Evolutionary conservation across 257 asterid genomes (phyloP), one percentile per base, ranked within the genome.

Genomic region (Solanum bukasovii): DNA sequence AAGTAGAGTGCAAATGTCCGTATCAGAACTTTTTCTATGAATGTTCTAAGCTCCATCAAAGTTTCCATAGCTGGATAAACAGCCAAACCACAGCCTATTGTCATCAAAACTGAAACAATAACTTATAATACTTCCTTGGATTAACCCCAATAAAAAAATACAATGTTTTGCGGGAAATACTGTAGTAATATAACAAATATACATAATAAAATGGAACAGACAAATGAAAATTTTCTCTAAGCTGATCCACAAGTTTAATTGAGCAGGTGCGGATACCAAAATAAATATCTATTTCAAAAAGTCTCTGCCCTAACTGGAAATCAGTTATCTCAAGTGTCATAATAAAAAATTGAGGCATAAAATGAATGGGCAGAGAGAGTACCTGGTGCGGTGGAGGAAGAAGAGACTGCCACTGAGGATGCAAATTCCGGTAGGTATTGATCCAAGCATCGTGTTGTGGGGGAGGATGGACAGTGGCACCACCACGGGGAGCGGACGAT

Each of bases 381-480:
- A 97, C 99, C 96, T 90, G 91, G 27, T 72, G 90, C 86, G 91
- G n/a, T 83, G 93, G 87, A 89, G 94, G 74, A 84, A 88, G 71
- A 59, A 59, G 67, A 63, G 97, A 91, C 70, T 91, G 93, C 98
- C 96, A 95, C 42, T 90, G 93, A 89, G 97, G 98, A 68, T 90
- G 87, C 12, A 95, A 91, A 71, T 91, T 92, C 31, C 82, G 91
- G 92, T 88, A 93, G 84, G 94, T 83, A 88, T 82, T 88, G 37
- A 91, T 84, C 98, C 99, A 96, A 87, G 96, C 95, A 91, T 97
- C 96, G 88, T 94, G 96, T 78, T 92, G 93, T 88, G 98, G 99
- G 42, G 97, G 93, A 75, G 94, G 79, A 88, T 38, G 88, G 88
- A 59, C 70, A 27, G 92, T 61, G 81, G 42, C 72, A 63, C 81